Evolutionary conservation across 371 early-diverging fungal genomes (phyloP).

Genomic region (Syncephalastrum sp.): DNA sequence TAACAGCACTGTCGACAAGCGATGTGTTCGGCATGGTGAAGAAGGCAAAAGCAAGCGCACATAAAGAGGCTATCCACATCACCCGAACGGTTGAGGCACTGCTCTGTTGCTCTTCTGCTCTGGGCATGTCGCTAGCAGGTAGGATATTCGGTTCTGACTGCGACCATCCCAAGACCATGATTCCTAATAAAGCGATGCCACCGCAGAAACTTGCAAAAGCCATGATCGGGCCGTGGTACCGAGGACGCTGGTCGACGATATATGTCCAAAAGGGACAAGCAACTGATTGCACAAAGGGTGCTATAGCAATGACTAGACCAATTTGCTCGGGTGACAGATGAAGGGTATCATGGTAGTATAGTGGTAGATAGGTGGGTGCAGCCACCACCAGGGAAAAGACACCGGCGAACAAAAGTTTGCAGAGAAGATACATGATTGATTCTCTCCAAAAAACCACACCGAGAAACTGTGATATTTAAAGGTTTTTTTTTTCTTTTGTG

Average conservation of each 20-base stretch:
- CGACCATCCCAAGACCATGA: slow-evolving; percentile 17
- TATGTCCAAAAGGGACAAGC: slow-evolving; percentile 47
- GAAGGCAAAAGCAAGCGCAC: slow-evolving; percentile 38
- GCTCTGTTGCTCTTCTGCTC: neutral
- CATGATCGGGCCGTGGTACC: slow-evolving; percentile 39
- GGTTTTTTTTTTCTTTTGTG: too few relatives aligned
- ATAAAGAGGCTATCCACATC: slow-evolving; percentile 23
- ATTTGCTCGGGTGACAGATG: slow-evolving; percentile 44
- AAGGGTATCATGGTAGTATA: slow-evolving; percentile 40
- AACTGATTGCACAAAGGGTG: slow-evolving; percentile 45
- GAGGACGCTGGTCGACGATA: slow-evolving; percentile 39
- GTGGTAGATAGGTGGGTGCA: slow-evolving; percentile 38
- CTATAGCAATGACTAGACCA: slow-evolving; percentile 45
- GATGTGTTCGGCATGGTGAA: slow-evolving; percentile 42
- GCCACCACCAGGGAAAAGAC: slow-evolving; percentile 36
- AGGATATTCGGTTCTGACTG: too few relatives aligned
- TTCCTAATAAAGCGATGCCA: slow-evolving; percentile 32
- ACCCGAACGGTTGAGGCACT: slow-evolving; percentile 1
- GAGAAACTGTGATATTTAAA: too few relatives aligned
- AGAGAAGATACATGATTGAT: slow-evolving; percentile 13
- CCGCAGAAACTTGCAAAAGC: slow-evolving; percentile 32
- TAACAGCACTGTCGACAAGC: slow-evolving; percentile 48
- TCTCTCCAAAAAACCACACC: too few relatives aligned
- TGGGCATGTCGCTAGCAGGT: too few relatives aligned
- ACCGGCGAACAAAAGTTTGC: slow-evolving; percentile 39